Percentiles rank a stretch among this genome's conserved stretches.
Evolutionary conservation across 331 rosid species (phyloP).

Genomic region (Quercus lobata): DNA sequence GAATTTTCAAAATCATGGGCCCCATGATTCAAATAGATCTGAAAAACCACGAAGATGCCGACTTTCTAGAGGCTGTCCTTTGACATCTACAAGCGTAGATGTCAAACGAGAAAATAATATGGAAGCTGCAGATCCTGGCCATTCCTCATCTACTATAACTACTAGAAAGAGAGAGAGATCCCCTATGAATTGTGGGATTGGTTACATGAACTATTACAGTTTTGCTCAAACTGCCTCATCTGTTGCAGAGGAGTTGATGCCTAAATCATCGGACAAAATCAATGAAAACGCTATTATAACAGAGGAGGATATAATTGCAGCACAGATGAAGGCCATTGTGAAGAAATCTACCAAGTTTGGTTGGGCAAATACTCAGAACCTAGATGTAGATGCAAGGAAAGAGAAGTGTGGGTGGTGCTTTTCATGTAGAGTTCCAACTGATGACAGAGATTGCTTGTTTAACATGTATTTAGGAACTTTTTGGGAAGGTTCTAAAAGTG

Average conservation of each 20-base stretch:
- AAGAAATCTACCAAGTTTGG: slow-evolving; percentile 59
- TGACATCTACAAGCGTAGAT: slow-evolving; percentile 42
- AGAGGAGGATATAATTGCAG: slow-evolving; percentile 72
- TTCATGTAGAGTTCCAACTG: slow-evolving; percentile 61
- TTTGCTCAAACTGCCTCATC: slow-evolving; percentile 74
- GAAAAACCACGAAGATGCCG: slow-evolving; percentile 24
- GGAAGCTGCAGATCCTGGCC: slow-evolving; percentile 34
- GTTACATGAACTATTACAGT: slow-evolving; percentile 64
- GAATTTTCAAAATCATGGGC: slow-evolving; percentile 24
- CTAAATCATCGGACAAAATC: slow-evolving; percentile 53
- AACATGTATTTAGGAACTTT: slow-evolving; percentile 38
- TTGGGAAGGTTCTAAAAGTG: slow-evolving; percentile 37
- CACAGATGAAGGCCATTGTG: slow-evolving; percentile 67
- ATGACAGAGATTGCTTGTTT: slow-evolving; percentile 81
- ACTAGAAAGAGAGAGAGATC: slow-evolving; percentile 28
- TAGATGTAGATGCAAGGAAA: slow-evolving; percentile 41
- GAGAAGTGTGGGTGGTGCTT: slow-evolving; percentile 98
- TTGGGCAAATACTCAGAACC: slow-evolving; percentile 59
- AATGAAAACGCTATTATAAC: slow-evolving; percentile 39
- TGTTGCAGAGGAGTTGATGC: slow-evolving; percentile 58
- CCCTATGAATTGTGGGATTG: slow-evolving; percentile 25
- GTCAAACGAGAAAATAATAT: slow-evolving; percentile 25
- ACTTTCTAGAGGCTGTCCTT: slow-evolving; percentile 33
- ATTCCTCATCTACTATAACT: slow-evolving; percentile 7
- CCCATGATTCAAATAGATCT: slow-evolving; percentile 27